phyloP scores from a whole-genome alignment of 1,139 yeast species.

The Arxiozyma telluris region DNA sequence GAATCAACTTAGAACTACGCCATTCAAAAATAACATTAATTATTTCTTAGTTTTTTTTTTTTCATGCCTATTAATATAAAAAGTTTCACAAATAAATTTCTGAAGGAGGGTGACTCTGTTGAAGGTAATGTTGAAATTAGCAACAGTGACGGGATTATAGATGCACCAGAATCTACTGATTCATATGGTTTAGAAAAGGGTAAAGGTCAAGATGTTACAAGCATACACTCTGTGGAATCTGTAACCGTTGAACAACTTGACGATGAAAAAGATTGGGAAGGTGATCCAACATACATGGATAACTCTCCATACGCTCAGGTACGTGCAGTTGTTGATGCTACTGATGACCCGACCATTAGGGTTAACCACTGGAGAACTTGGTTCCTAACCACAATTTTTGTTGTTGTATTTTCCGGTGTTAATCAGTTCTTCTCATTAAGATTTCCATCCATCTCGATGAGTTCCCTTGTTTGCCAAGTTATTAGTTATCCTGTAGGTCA shows the following conservation, averaged over 20 bases:
- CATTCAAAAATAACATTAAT: too few relatives aligned
- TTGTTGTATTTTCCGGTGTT: constrained; percentile 44
- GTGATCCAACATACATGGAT: constrained; percentile 32
- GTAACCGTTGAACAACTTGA: constrained; percentile 2
- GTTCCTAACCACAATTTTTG: constrained; percentile 39
- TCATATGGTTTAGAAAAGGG: too few relatives aligned
- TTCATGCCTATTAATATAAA: too few relatives aligned
- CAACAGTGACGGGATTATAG: too few relatives aligned
- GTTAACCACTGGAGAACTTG: constrained; percentile 47
- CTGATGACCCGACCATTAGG: constrained; percentile 38
- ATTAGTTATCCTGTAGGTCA: constrained; percentile 46
- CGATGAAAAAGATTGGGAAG: constrained; percentile 17
- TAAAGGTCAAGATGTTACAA: not conserved
- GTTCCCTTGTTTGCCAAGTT: constrained; percentile 45
- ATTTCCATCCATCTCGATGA: constrained; percentile 38
- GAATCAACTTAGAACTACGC: too few relatives aligned
- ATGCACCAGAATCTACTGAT: too few relatives aligned
- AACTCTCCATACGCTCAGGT: constrained; percentile 50
- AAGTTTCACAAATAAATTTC: too few relatives aligned
- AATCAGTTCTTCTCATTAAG: constrained; percentile 44
- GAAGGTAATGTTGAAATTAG: too few relatives aligned
- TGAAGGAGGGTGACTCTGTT: too few relatives aligned
- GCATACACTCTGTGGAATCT: not conserved
- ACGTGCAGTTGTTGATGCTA: constrained; percentile 44
- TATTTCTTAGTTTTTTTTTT: too few relatives aligned